Percentiles rank a stretch among this genome's conserved stretches.
Conservation (phyloP, 2,329 filamentous ascomycete genomes). For the Juglanconis oblonga region DNA sequence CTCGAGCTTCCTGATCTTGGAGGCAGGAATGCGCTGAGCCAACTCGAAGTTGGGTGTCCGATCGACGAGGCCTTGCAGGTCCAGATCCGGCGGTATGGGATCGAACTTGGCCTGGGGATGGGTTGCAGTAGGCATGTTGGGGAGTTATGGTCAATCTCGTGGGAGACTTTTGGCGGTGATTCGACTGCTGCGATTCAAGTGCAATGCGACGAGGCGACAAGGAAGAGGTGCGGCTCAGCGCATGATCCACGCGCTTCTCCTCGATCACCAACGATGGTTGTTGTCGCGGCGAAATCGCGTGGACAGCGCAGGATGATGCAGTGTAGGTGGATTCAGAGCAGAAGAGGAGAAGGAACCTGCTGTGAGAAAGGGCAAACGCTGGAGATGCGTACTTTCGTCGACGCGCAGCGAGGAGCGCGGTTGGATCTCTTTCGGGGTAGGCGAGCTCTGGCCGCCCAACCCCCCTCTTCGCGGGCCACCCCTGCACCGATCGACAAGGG, state of each 20-base stretch:
- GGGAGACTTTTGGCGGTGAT: background rate
- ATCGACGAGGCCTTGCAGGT: constrained; percentile 73
- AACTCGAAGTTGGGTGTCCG: constrained; percentile 81
- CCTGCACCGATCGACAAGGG: background rate
- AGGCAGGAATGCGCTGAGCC: constrained; percentile 74
- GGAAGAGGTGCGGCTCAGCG: background rate
- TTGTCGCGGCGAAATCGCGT: too few relatives aligned
- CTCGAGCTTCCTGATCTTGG: constrained; percentile 73
- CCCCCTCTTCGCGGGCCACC: too few relatives aligned
- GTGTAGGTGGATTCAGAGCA: too few relatives aligned
- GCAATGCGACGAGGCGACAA: constrained; percentile 5
- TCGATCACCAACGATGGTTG: background rate
- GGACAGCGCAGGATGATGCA: too few relatives aligned
- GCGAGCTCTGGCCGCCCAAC: too few relatives aligned
- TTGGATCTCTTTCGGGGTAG: too few relatives aligned
- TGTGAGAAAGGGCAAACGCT: too few relatives aligned
- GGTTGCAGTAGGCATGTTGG: constrained; percentile 69
- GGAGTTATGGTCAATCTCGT: constrained; percentile 1
- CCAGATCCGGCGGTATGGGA: constrained; percentile 81
- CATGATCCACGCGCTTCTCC: constrained; percentile 1
- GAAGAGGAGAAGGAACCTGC: too few relatives aligned
- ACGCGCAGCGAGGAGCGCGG: too few relatives aligned
- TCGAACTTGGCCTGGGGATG: constrained; percentile 88
- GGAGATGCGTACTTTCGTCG: too few relatives aligned
- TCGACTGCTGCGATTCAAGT: background rate